Evolutionary conservation across 2,329 filamentous ascomycete species (phyloP), one percentile per base, ranked within the genome.

Genomic region (Penicillium sp.): DNA sequence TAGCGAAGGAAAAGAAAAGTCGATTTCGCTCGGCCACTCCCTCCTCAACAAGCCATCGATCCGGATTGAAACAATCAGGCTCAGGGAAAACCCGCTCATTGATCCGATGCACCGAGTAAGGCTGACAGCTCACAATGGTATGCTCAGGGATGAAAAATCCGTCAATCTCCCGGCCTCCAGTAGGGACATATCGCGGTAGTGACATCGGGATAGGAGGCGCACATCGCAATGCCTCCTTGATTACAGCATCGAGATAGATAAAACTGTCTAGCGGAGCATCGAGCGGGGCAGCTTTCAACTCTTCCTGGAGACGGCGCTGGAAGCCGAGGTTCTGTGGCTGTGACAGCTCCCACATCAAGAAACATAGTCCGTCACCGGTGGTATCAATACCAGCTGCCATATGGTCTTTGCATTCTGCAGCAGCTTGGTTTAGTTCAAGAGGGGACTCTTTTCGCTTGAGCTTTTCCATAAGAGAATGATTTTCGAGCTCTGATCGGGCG

Each of bases 351-450:
- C 86, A 87, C 83, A 90, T 86, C 11, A 89, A 75, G 64, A 89
- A 89, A 64, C 85, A 88, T 0, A 89, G 75, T 0, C 79, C 85
- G 60, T 89, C 87, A 14, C 86, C 86, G 0, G 87, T 89, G 0
- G 87, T 89, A 62, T 89, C 87, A 55, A 89, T 88, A 0, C 87
- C 87, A 0, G 87, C 87, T 0, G 82, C 84, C 83, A 89, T 85
- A 67, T 89, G 87, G 61, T 89, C 87, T 53, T 88, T 80, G 62
- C 84, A 88, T 69, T 90, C 87, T 18, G 86, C 86, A 0, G 85
- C 85, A 58, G 83, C 80, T 61, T 86, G 80, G 3, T 83, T 71
- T 3, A 75, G 68, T 32, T 81, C 77, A 32, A 87, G 75, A 4
- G 75, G 69, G 3, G 62, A 73, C 59, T 63, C 72, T 68, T 72